Percentiles rank a stretch among this genome's conserved stretches.
These are phyloP conservation scores for Crotalaria pallida DNA, from an alignment of 306 rosid species.

Conservation along the genomic window DNA sequence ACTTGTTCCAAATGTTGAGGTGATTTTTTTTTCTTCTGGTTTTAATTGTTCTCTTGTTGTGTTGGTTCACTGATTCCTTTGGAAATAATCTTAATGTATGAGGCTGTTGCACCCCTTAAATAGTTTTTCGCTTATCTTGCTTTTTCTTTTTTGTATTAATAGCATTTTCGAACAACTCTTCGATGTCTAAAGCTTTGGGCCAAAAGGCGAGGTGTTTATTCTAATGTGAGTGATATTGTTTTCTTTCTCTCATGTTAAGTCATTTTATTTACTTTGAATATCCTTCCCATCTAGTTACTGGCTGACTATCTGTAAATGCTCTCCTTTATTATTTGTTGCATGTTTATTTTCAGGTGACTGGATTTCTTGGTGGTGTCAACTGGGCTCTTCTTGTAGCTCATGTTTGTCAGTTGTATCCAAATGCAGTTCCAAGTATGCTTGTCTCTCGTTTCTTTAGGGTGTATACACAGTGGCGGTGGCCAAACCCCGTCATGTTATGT, in stretches of 20 bases:
- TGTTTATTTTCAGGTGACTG: conserved; percentile 63
- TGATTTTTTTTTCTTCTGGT: background rate
- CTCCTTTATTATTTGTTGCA: background rate
- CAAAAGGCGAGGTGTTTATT: conserved; percentile 85
- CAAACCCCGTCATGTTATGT: conserved; percentile 90
- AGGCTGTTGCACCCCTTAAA: background rate
- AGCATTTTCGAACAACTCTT: conserved; percentile 81
- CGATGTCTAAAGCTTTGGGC: conserved; percentile 92
- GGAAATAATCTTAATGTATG: background rate
- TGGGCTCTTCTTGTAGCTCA: conserved; percentile 96
- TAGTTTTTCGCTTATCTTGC: background rate
- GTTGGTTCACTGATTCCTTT: background rate
- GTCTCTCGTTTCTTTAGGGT: conserved; percentile 92
- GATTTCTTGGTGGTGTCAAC: conserved; percentile 97
- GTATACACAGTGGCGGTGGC: conserved; percentile 98
- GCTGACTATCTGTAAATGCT: background rate
- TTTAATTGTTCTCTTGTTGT: background rate
- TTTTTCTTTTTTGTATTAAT: background rate
- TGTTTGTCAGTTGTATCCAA: conserved; percentile 88
- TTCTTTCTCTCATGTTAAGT: background rate
- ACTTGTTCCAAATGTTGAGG: conserved; percentile 94
- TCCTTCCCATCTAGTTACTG: background rate
- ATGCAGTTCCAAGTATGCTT: conserved; percentile 93
- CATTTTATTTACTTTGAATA: conserved; percentile 1
- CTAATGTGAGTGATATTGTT: conserved; percentile 58